phyloP scores from a whole-genome alignment of 345 rosid species.

The Chamaenerion angustifolium region DNA sequence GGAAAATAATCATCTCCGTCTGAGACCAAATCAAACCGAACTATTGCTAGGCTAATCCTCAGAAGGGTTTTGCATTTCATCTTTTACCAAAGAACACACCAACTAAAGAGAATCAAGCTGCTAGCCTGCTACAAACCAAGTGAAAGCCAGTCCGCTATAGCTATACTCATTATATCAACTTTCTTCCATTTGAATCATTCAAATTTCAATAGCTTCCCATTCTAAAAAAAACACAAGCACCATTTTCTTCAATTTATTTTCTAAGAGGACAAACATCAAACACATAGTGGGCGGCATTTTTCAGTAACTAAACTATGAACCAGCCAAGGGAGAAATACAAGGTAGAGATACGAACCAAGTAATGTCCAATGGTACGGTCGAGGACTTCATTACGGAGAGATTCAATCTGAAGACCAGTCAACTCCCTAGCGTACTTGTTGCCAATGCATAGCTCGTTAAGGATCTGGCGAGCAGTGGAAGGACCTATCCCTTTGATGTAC shows the following conservation, averaged over 20 bases:
- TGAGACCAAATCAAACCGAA: no score
- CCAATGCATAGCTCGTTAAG: conserved; percentile 43
- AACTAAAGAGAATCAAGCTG: no score
- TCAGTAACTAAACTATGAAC: neutral
- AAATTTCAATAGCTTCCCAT: no score
- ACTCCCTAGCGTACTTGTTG: conserved; percentile 54
- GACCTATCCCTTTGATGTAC: conserved; percentile 61
- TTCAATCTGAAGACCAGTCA: conserved; percentile 54
- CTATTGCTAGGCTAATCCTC: no score
- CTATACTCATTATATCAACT: no score
- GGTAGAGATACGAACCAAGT: conserved; percentile 28
- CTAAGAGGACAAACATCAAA: conserved; percentile 3
- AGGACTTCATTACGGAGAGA: conserved; percentile 57
- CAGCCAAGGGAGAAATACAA: neutral
- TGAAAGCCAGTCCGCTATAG: no score
- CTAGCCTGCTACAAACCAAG: no score
- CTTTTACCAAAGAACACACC: no score
- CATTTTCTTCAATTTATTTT: neutral
- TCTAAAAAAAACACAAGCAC: no score
- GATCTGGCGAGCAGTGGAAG: conserved; percentile 46
- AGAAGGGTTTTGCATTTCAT: no score
- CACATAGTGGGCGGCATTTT: neutral
- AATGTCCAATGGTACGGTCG: conserved; percentile 44
- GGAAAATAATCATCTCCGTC: no score
- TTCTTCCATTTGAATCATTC: no score